A percentile compares a stretch with the other conserved stretches of the same genome.
Evolutionary conservation across 495 filamentous ascomycete genomes (phyloP).

Genomic region (Podospora pseudopauciseta): DNA sequence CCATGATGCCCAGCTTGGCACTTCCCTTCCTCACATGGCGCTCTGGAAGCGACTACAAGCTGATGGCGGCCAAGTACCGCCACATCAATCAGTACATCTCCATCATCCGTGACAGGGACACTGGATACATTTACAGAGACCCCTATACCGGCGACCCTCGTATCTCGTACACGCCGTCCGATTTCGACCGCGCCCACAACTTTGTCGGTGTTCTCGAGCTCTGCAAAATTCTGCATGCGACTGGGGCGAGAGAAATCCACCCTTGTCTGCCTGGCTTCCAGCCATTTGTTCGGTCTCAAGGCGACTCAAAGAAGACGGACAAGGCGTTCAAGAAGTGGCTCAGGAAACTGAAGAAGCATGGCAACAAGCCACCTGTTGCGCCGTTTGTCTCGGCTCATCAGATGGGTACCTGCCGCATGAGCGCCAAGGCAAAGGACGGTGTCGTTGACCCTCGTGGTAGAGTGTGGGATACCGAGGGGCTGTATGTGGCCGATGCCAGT

Average conservation of each 20-base stretch:
- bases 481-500: slow-evolving; percentile 84
- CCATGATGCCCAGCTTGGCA: slow-evolving; percentile 50
- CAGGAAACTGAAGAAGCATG: slow-evolving; percentile 46
- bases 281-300: slow-evolving; percentile 59
- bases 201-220: slow-evolving; percentile 67
- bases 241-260: slow-evolving; percentile 75
- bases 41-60: slow-evolving; percentile 64
- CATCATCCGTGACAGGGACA: slow-evolving; percentile 66
- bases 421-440: slow-evolving; percentile 50
- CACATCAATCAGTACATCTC: slow-evolving; percentile 66
- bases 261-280: slow-evolving; percentile 55
- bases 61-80: slow-evolving; percentile 55
- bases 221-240: slow-evolving; percentile 71
- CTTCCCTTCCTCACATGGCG: slow-evolving; percentile 60
- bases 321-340: slow-evolving; percentile 52
- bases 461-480: slow-evolving; percentile 69
- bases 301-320: slow-evolving; percentile 23
- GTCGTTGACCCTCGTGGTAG: slow-evolving; percentile 73
- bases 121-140: slow-evolving; percentile 72
- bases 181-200: slow-evolving; percentile 65
- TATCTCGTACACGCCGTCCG: slow-evolving; percentile 64
- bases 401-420: slow-evolving; percentile 90
- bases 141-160: slow-evolving; percentile 59
- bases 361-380: slow-evolving; percentile 48
- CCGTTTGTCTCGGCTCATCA: slow-evolving; percentile 67